A percentile compares a stretch with the other conserved stretches of the same genome.
Conservation (phyloP, 805 yeast genomes). For the Suhomyces xylopsoci region DNA sequence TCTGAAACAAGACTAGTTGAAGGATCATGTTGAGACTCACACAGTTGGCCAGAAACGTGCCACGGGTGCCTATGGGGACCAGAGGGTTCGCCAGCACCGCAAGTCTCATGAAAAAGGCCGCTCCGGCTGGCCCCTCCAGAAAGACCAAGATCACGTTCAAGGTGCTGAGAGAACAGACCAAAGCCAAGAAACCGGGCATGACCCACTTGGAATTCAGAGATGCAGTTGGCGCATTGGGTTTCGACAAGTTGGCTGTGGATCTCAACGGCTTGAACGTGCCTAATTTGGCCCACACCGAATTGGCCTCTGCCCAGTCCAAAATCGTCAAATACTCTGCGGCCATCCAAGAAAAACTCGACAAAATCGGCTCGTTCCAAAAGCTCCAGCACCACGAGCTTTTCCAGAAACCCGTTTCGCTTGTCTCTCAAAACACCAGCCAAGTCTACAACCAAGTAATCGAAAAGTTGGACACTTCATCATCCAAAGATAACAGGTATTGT, state of each 20-base stretch:
- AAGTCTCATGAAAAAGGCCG: constrained; percentile 7
- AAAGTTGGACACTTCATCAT: constrained; percentile 26
- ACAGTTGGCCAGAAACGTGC: not conserved
- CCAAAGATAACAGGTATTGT: constrained; percentile 47
- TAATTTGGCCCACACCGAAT: constrained; percentile 9
- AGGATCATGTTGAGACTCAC: constrained; percentile 9
- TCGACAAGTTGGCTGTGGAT: constrained; percentile 31
- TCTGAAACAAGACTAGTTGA: too few species aligned
- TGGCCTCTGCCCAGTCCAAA: constrained; percentile 10
- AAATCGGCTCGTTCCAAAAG: constrained; percentile 63
- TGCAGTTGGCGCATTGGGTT: constrained; percentile 33
- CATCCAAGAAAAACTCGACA: constrained; percentile 43
- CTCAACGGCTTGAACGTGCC: constrained; percentile 14
- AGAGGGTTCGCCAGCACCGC: constrained; percentile 6
- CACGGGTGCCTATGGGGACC: not conserved
- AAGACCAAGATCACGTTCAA: constrained; percentile 22
- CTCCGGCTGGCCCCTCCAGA: constrained; percentile 15
- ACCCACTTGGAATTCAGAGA: constrained; percentile 38
- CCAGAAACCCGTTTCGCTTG: constrained; percentile 55
- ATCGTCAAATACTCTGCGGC: constrained; percentile 37
- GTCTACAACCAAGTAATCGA: constrained; percentile 39
- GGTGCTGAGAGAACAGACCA: constrained; percentile 14
- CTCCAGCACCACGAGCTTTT: constrained; percentile 69
- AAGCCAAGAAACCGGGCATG: constrained; percentile 39
- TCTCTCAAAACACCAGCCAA: constrained; percentile 48